Evolutionary conservation across 257 asterid species (phyloP), one percentile per base, ranked within the genome.

Genomic region (Plantago elongata): DNA sequence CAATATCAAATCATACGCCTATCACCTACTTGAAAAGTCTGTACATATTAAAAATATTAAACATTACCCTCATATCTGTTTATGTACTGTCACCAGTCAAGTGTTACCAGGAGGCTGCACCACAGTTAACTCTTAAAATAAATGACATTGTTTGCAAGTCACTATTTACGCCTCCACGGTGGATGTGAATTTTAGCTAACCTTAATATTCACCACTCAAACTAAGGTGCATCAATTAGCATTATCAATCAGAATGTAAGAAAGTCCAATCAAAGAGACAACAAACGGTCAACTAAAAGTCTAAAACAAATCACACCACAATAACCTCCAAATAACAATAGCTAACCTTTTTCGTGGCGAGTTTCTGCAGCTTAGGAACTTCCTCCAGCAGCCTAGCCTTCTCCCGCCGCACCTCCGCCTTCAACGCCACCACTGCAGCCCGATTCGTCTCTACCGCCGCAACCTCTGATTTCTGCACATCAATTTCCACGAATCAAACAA

Each of bases 391-490:
- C 72, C 89, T 71, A 6, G 89, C 97, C 80, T 92, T 92, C 14
- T 75, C 76, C 46, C 99, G 88, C 10, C 99, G 85, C 62, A 92
- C 78, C 83, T 92, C 98, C 4, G 99, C 95, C 45, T 86, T 78
- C 87, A 89, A 57, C 48, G 99, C 97, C 65, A 92, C 99, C 51
- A 69, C 80, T n/a, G 77, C 66, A 2, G 99, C 99, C 77, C 97
- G 83, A 73, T 89, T 89, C 18, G 79, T 79, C 86, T 92, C 96
- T 9, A 59, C 60, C 27, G 82, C 75, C 18, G 91, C 95, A 71
- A 56, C 69, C 72, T 83, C 86, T 65, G 86, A 72, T 77, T 84
- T 92, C 97, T 74, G 54, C 8, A 57, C 14, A 47, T n/a, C 3
- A n/a, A 62, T 37, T 29, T 13, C n/a, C 7, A 4, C 16, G 45